phyloP scores from a whole-genome alignment of 2,329 filamentous ascomycete genomes.

The Aspergillus awamori region DNA sequence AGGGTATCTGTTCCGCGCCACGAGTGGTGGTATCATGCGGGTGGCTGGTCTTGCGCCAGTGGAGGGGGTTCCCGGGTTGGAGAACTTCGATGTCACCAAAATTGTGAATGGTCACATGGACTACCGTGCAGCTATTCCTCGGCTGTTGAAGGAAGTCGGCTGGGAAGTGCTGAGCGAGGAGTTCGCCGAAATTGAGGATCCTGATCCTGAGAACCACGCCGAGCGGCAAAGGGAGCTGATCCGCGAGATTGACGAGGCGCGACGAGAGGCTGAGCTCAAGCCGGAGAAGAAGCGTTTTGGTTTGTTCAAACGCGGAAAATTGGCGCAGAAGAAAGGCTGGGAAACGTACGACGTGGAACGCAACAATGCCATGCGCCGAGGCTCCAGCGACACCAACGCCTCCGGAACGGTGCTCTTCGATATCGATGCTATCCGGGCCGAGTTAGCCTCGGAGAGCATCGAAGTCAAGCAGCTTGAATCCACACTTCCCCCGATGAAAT shows the following conservation, averaged over 20 bases:
- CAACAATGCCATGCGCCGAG: conserved; percentile 32
- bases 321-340: conserved; percentile 81
- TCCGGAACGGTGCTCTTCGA: conserved; percentile 76
- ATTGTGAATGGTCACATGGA: conserved; percentile 93
- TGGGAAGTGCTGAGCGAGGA: conserved; percentile 93
- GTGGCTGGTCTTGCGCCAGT: conserved; percentile 82
- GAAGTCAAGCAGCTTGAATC: conserved; percentile 81
- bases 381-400: conserved; percentile 30
- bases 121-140: conserved; percentile 90
- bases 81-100: conserved; percentile 87
- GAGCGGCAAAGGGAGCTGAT: conserved; percentile 89
- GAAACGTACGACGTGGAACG: conserved; percentile 81
- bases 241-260: conserved; percentile 92
- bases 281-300: conserved; percentile 72
- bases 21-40: conserved; percentile 84
- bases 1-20: conserved; percentile 91
- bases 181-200: conserved; percentile 95
- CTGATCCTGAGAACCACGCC: conserved; percentile 89
- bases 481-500: conserved; percentile 86
- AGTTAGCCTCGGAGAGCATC: conserved; percentile 72
- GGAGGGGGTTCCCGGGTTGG: conserved; percentile 74
- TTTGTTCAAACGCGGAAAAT: conserved; percentile 78
- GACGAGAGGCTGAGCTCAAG: conserved; percentile 81
- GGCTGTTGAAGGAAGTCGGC: conserved; percentile 80
- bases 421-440: conserved; percentile 87